A percentile compares a stretch with the other conserved stretches of the same genome.
These are phyloP conservation scores for Neurospora terricola DNA, from an alignment of 495 filamentous ascomycete species.

Conservation along the genomic window DNA sequence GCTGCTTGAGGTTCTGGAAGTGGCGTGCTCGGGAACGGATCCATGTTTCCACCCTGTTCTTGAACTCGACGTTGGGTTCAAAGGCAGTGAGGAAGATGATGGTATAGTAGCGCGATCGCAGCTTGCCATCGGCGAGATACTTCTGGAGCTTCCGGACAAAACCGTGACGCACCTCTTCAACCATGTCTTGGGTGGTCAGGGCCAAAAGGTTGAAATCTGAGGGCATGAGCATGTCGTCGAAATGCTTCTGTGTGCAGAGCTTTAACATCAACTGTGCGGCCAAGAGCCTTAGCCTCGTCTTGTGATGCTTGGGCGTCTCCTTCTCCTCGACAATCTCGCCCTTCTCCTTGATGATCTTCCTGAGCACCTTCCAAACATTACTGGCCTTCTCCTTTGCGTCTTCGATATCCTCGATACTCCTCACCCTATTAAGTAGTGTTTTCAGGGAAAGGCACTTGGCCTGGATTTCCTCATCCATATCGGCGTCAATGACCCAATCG, in stretches of 20 bases:
- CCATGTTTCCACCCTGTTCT: constrained; percentile 73
- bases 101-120: constrained; percentile 73
- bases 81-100: constrained; percentile 84
- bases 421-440: constrained; percentile 77
- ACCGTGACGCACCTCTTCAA: constrained; percentile 59
- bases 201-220: constrained; percentile 71
- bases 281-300: constrained; percentile 64
- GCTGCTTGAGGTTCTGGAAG: constrained; percentile 43
- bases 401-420: constrained; percentile 49
- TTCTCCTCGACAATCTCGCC: constrained; percentile 71
- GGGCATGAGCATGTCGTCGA: constrained; percentile 66
- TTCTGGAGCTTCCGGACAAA: constrained; percentile 84
- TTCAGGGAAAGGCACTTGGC: constrained; percentile 86
- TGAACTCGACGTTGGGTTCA: constrained; percentile 62
- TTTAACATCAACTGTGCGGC: constrained; percentile 80
- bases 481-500: constrained; percentile 59
- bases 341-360: constrained; percentile 57
- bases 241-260: constrained; percentile 60
- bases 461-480: constrained; percentile 67
- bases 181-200: constrained; percentile 65
- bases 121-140: constrained; percentile 56
- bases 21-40: constrained; percentile 63
- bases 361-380: constrained; percentile 68
- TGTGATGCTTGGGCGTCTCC: constrained; percentile 64
- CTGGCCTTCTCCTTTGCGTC: constrained; percentile 54